phyloP scores from a whole-genome alignment of 2,329 filamentous ascomycete species.

The Cordyceps tenuipes region DNA sequence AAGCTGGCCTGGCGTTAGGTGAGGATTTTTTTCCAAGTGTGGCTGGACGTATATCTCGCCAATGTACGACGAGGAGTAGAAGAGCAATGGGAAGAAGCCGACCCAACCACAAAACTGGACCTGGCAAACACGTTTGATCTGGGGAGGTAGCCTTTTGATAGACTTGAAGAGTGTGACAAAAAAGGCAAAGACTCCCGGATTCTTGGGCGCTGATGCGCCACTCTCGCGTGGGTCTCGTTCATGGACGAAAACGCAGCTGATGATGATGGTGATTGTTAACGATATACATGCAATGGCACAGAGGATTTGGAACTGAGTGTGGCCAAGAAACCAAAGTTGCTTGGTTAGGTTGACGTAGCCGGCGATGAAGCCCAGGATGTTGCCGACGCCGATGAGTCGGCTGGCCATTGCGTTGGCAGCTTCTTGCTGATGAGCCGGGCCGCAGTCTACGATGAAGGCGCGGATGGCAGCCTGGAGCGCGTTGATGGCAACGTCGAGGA shows the following conservation, averaged over 20 bases:
- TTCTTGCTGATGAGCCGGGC: constrained; percentile 88
- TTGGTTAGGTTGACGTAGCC: constrained; percentile 74
- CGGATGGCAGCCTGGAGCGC: constrained; percentile 90
- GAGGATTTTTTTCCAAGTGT: constrained; percentile 64
- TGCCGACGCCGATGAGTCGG: constrained; percentile 76
- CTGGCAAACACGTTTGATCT: constrained; percentile 73
- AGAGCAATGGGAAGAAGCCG: constrained; percentile 91
- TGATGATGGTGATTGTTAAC: constrained; percentile 58
- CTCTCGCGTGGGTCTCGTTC: constrained; percentile 77
- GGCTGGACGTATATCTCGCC: constrained; percentile 89
- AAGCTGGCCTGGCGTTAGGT: constrained; percentile 69
- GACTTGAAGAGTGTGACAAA: constrained; percentile 71
- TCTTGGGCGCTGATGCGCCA: constrained; percentile 49
- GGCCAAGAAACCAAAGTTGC: constrained; percentile 69
- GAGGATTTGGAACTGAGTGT: constrained; percentile 87
- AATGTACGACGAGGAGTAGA: constrained; percentile 91
- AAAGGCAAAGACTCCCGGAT: constrained; percentile 64
- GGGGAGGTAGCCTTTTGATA: constrained; percentile 68
- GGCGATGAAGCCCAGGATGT: constrained; percentile 82
- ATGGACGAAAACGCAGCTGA: constrained; percentile 61
- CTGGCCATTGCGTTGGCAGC: constrained; percentile 91
- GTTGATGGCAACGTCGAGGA: constrained; percentile 92
- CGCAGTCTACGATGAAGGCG: constrained; percentile 89
- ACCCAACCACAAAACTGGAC: constrained; percentile 87
- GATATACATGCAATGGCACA: constrained; percentile 75